Percentiles rank a stretch among this genome's conserved stretches.
Evolutionary conservation across 768 basidiomycete genomes (phyloP).

Genomic region (Psilocybe subaeruginosa): DNA sequence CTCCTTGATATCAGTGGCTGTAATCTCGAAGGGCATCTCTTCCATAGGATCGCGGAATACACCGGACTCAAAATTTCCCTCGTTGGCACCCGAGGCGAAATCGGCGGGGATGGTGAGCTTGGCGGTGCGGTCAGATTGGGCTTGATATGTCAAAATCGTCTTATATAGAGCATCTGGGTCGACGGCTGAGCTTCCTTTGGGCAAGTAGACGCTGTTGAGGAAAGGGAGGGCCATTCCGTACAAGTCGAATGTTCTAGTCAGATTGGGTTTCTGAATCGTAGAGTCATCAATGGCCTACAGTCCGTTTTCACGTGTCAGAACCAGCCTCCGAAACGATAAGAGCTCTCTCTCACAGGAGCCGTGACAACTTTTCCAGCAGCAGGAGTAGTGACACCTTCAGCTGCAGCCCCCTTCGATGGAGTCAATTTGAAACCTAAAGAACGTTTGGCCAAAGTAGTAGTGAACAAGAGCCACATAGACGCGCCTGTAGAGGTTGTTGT

Average conservation of each 20-base stretch:
- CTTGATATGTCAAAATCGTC: constrained; percentile 37
- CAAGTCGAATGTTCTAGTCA: constrained; percentile 40
- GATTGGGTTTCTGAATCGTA: background rate
- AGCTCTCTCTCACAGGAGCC: no score
- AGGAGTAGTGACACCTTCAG: no score
- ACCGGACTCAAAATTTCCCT: constrained; percentile 26
- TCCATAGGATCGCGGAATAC: constrained; percentile 36
- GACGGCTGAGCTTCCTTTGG: constrained; percentile 23
- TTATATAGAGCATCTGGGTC: constrained; percentile 33
- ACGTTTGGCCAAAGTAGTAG: no score
- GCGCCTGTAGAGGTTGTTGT: no score
- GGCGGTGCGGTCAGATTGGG: constrained; percentile 39
- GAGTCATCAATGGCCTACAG: no score
- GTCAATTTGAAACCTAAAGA: no score
- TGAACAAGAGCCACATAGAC: no score
- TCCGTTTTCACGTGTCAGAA: no score
- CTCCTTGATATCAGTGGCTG: constrained; percentile 24
- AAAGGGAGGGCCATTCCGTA: constrained; percentile 41
- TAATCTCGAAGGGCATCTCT: constrained; percentile 35
- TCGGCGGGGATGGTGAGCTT: constrained; percentile 26
- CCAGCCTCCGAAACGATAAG: no score
- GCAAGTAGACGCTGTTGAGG: constrained; percentile 34
- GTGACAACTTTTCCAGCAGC: no score
- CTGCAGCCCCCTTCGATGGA: no score
- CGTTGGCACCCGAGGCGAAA: background rate